Evolutionary conservation across 805 yeast species (phyloP).

Genomic region (Huiozyma naganishii): DNA sequence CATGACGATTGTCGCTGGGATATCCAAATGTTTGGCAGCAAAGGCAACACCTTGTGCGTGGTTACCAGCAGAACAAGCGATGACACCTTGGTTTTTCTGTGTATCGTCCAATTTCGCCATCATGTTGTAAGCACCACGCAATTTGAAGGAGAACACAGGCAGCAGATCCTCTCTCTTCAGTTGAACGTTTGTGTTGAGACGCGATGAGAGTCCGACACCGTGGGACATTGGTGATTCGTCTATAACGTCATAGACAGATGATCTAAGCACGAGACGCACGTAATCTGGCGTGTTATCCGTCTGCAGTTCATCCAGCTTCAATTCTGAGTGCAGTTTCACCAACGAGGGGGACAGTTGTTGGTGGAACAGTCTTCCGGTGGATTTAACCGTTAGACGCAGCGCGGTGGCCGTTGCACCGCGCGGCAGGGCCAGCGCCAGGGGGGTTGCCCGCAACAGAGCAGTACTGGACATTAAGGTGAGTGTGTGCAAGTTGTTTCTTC

Average conservation of each 20-base stretch:
- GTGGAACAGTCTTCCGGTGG: not conserved
- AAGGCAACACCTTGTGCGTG: conserved; percentile 99
- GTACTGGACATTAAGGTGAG: conserved; percentile 4
- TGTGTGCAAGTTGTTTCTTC: no score
- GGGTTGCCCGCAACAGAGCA: conserved; percentile 1
- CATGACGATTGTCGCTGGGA: conserved; percentile 96
- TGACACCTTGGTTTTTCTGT: conserved; percentile 67
- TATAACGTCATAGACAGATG: conserved; percentile 90
- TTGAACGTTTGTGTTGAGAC: conserved; percentile 62
- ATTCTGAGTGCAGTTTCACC: conserved; percentile 20
- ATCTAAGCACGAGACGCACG: conserved; percentile 77
- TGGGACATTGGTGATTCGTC: conserved; percentile 77
- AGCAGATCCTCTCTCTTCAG: conserved; percentile 86
- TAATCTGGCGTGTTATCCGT: conserved; percentile 79
- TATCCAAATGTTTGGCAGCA: conserved; percentile 73
- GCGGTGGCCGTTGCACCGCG: not conserved
- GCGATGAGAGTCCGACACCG: conserved; percentile 66
- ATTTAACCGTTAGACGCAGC: conserved; percentile 8
- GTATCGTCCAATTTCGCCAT: conserved; percentile 69
- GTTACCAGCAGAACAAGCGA: conserved; percentile 98
- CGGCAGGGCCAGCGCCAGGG: not conserved
- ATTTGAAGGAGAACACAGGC: conserved; percentile 92
- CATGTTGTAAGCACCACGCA: conserved; percentile 97
- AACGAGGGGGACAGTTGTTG: conserved; percentile 14
- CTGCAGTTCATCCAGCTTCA: conserved; percentile 38